Base-by-base conservation (phyloP, 2,329 filamentous ascomycete genomes). In the Emydomyces testavorans region DNA sequence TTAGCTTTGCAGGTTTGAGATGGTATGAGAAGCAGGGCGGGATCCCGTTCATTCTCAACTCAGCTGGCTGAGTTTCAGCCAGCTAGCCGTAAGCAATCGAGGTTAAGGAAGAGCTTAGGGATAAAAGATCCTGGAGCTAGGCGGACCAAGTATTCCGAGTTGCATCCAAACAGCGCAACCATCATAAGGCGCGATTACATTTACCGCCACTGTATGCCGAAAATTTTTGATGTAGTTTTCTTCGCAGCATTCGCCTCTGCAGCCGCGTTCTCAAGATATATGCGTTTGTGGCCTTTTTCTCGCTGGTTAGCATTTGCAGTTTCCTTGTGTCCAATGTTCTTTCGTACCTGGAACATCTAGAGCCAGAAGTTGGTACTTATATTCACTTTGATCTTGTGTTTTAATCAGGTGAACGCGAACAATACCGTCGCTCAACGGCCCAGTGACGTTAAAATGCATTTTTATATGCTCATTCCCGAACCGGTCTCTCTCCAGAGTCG, bases 371-470 rank as follows among this genome's bases (percentile, higher is more conserved):
- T 81, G 79, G 66, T 94, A 95, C 57, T 85, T 76, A 61, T 80
- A 88, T 34, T 86, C 80, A 43, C 72, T 66, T 31, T 80, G 74
- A 26, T 79, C 79, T 1, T 76, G 71, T 29, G 71, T 71, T 64
- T 80, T 86, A 39, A 82, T 75, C 75, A 94, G 79, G 62, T 95
- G 87, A 46, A 94, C 69, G 54, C 80, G 74, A 5, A 87, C 88
- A 0, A 81, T 72, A 11, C 89, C 90, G 21, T 76, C 76, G 46
- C 82, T 84, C 28, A 77, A 69, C 2, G 85, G 82, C 0, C 90
- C 90, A 61, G 89, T 57, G 67, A 85, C 83, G 62, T 92, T 80
- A 64, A 95, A 95, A 56, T 87, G 80, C 76, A 95, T 87, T 53
- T 79, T 70, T 53, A 95, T 64, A 63, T 95, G 88, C 53, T 93